Conservation (phyloP, 1,139 yeast genomes). For the Pichia sp. region DNA sequence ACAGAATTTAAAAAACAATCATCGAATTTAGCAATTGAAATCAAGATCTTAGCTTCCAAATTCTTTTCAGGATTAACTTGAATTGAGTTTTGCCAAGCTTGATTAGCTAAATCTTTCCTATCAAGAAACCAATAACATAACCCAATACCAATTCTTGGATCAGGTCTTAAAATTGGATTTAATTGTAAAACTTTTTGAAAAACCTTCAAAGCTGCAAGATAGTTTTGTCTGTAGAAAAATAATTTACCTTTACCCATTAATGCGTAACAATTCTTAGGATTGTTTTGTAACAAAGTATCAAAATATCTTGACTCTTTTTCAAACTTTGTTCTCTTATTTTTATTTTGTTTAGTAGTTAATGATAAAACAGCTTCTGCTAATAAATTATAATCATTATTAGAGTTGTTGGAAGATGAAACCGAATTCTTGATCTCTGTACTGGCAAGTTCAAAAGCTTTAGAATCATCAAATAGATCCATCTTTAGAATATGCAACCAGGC, state of each 20-base stretch:
- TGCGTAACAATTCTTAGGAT: constrained; percentile 61
- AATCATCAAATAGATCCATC: constrained; percentile 20
- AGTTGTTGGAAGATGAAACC: constrained; percentile 15
- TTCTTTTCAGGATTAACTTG: constrained; percentile 55
- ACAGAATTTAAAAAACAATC: constrained; percentile 51
- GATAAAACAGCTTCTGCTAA: constrained; percentile 27
- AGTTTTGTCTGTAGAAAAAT: constrained; percentile 65
- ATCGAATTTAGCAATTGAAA: constrained; percentile 66
- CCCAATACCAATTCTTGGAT: constrained; percentile 93
- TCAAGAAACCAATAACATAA: constrained; percentile 87
- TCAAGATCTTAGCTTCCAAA: constrained; percentile 57
- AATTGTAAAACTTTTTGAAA: constrained; percentile 77
- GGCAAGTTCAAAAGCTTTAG: constrained; percentile 23
- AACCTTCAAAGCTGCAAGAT: constrained; percentile 64
- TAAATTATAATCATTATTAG: constrained; percentile 18
- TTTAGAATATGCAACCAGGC: constrained; percentile 68
- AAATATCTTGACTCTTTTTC: constrained; percentile 64
- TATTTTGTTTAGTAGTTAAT: constrained; percentile 24
- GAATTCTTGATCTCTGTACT: constrained; percentile 24
- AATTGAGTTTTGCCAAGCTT: constrained; percentile 77
- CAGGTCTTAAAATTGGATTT: constrained; percentile 77
- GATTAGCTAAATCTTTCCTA: constrained; percentile 68
- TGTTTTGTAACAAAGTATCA: constrained; percentile 46
- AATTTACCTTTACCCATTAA: constrained; percentile 81
- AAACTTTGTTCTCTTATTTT: constrained; percentile 31